Percentiles rank a stretch among this genome's conserved stretches.
These are phyloP conservation scores for Penicillium sp. DNA, from an alignment of 2,329 filamentous ascomycete genomes.

Conservation along the genomic window DNA sequence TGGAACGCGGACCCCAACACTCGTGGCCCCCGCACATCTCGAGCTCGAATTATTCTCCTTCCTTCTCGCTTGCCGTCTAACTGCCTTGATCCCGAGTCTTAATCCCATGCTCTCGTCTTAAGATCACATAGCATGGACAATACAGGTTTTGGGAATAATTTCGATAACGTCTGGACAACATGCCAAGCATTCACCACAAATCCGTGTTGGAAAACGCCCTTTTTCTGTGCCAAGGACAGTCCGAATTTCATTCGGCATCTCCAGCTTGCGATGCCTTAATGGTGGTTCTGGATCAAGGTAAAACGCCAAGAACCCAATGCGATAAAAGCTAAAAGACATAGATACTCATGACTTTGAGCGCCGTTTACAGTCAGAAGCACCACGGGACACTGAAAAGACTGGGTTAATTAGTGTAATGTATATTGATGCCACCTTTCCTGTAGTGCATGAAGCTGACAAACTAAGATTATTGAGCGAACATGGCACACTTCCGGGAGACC, in stretches of 20 bases:
- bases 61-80: too few relatives aligned
- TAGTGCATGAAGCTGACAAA: background rate
- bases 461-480: conserved; percentile 4
- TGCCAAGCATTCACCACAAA: conserved; percentile 12
- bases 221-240: background rate
- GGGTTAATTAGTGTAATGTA: conserved; percentile 4
- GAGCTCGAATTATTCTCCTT: too few relatives aligned
- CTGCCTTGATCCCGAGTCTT: too few relatives aligned
- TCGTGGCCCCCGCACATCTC: too few relatives aligned
- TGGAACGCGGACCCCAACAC: too few relatives aligned
- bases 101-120: too few relatives aligned
- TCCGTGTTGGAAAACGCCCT: conserved; percentile 26
- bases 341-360: conserved; percentile 1
- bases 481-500: background rate
- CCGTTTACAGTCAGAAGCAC: conserved; percentile 1
- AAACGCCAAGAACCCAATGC: background rate
- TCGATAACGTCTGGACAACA: background rate
- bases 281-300: conserved; percentile 2
- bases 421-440: background rate
- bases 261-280: background rate
- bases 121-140: background rate
- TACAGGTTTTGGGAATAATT: background rate
- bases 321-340: background rate
- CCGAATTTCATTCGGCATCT: background rate
- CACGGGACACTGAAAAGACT: background rate